Evolutionary conservation across 2,329 filamentous ascomycete genomes (phyloP).

Genomic region (Aspergillus vadensis): DNA sequence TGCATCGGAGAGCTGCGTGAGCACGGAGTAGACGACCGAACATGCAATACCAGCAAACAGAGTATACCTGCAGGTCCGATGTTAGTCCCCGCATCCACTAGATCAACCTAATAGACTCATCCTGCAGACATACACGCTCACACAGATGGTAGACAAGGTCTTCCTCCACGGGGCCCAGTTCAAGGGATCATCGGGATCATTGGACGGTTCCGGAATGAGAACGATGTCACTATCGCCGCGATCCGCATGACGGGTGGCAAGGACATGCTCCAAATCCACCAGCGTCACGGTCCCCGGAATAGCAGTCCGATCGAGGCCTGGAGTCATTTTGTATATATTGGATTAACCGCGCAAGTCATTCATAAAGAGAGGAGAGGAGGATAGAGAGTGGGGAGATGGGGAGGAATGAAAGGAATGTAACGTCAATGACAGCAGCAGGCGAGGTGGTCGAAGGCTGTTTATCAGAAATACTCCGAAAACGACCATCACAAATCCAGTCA

Average conservation of each 20-base stretch:
- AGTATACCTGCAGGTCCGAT: conserved; percentile 35
- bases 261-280: conserved; percentile 43
- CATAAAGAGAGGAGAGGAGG: not conserved
- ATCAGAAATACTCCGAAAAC: conserved; percentile 11
- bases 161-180: conserved; percentile 51
- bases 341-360: not conserved
- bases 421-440: not conserved
- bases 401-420: not conserved
- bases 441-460: not conserved
- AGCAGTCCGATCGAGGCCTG: conserved; percentile 28
- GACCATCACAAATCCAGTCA: not conserved
- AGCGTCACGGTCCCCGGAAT: conserved; percentile 50
- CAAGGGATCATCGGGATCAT: conserved; percentile 51
- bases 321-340: conserved; percentile 25
- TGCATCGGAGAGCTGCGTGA: conserved; percentile 39
- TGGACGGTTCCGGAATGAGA: conserved; percentile 46
- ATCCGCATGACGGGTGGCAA: conserved; percentile 34
- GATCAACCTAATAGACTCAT: not conserved
- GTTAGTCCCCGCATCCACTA: no score
- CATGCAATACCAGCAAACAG: conserved; percentile 40
- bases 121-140: conserved; percentile 40
- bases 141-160: conserved; percentile 44
- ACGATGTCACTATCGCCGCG: conserved; percentile 41
- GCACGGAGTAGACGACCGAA: conserved; percentile 44
- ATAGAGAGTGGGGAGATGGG: not conserved